Evolutionary conservation across 306 rosid genomes (phyloP), one percentile per base, ranked within the genome.

Genomic region (Rosa chinensis): DNA sequence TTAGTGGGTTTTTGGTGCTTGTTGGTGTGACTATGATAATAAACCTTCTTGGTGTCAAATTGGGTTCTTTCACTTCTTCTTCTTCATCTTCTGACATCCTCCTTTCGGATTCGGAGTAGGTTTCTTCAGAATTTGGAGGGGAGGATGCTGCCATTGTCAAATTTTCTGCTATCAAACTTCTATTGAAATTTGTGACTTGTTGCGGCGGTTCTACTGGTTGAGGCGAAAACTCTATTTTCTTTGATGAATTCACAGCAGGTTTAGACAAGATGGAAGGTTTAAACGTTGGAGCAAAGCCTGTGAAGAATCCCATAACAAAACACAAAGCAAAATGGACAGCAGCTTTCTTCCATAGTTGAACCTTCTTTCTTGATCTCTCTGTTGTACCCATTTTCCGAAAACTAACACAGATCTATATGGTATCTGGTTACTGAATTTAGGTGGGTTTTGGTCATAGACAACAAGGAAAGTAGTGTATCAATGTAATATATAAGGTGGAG

Each of bases 201-300:
- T 75, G 86, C 25, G 45, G 69, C 8, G 53, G 56, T 78, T 80
- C 82, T 40, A 75, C 39, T 18, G 87, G 89, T 50, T 82, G 91
- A 43, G 87, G 87, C 23, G 92, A 70, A 66, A 77, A 66, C 37
- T 83, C 74, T 78, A 88, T 52, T 68, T 43, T 79, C 37, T 82
- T 82, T 18, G 92, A 70, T 8, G 77, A 28, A 66, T 68, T 70
- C 71, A 68, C 63, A 47, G 43, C 49, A 62, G 66, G 82, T 63
- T 50, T 78, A 5, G 84, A 66, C 74, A 82, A 84, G 10, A 82
- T 25, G 43, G 88, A 89, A 81, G 85, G 77, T 64, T 90, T 91
- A 52, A 92, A 92, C 18, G 98, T 79, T 67, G 98, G 98, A 86
- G 97, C 93, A 61, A 95, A 89, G 42, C 99, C 99, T 13, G 98